Evolutionary conservation across 768 basidiomycete genomes (phyloP).

Genomic region (Hygrophoropsis aurantiaca): DNA sequence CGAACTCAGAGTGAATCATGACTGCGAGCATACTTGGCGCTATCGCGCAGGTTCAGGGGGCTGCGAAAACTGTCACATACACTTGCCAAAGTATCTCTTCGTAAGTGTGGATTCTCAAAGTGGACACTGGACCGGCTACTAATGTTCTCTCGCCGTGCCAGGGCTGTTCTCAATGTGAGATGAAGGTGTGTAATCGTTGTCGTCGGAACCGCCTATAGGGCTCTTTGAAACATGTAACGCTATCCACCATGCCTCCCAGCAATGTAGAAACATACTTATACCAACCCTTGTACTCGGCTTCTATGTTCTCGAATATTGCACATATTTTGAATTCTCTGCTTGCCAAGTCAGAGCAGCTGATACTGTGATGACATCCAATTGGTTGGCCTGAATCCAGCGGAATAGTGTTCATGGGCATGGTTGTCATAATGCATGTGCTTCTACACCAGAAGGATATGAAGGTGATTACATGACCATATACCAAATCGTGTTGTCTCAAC

Average conservation of each 20-base stretch:
- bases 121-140: neutral
- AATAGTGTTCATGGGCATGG: conserved; percentile 7
- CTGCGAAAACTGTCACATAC: conserved; percentile 46
- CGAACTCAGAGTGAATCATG: conserved; percentile 50
- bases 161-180: conserved; percentile 33
- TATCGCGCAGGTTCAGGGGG: conserved; percentile 40
- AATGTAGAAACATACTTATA: too few species aligned
- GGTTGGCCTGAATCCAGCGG: too few species aligned
- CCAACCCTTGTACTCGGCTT: too few species aligned
- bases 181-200: conserved; percentile 37
- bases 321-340: too few species aligned
- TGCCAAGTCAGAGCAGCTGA: too few species aligned
- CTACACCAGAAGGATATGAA: neutral
- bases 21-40: conserved; percentile 51
- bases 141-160: conserved; percentile 9
- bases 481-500: neutral
- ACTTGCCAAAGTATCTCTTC: conserved; percentile 45
- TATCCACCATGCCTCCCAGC: conserved; percentile 26
- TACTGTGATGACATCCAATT: too few species aligned
- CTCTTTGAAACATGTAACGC: conserved; percentile 23
- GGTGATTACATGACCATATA: conserved; percentile 9
- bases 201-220: conserved; percentile 33
- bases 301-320: too few species aligned
- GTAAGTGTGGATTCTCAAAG: conserved; percentile 33
- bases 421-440: conserved; percentile 15